phyloP scores from a whole-genome alignment of 176 grass and related monocot species.

The Hsuehochloa calcarea region DNA sequence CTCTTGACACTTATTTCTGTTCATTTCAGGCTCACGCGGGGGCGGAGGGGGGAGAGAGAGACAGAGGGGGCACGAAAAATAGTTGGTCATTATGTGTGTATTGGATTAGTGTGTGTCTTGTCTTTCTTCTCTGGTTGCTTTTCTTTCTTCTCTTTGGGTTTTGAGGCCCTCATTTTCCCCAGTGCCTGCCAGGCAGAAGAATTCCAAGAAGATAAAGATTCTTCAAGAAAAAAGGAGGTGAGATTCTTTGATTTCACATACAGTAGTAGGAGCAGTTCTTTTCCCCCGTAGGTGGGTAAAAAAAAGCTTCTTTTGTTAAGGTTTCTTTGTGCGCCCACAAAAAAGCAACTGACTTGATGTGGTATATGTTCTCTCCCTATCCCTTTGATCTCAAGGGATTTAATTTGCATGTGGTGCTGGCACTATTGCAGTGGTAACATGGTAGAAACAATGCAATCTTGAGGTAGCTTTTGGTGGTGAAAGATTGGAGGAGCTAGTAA shows the following conservation, averaged over 20 bases:
- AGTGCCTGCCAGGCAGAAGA: conserved; percentile 7
- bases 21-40: neutral
- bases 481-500: conserved; percentile 2
- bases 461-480: conserved; percentile 31
- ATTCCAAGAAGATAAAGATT: conserved; percentile 36
- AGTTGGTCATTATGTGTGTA: neutral
- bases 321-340: neutral
- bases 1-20: neutral
- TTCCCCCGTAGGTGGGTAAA: neutral
- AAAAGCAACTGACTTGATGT: conserved; percentile 28
- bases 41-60: neutral
- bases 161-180: conserved; percentile 30
- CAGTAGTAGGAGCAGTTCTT: conserved; percentile 1
- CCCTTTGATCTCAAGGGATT: neutral
- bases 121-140: conserved; percentile 34
- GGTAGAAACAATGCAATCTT: conserved; percentile 21
- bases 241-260: conserved; percentile 34
- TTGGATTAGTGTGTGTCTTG: conserved; percentile 21
- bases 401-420: conserved; percentile 23
- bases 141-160: conserved; percentile 20
- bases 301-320: neutral
- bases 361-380: conserved; percentile 15
- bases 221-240: conserved; percentile 28
- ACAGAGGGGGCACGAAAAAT: too few relatives aligned
- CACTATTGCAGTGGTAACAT: neutral